Conservation (phyloP, 2,329 filamentous ascomycete genomes). For the Harringtonia lauricola region DNA sequence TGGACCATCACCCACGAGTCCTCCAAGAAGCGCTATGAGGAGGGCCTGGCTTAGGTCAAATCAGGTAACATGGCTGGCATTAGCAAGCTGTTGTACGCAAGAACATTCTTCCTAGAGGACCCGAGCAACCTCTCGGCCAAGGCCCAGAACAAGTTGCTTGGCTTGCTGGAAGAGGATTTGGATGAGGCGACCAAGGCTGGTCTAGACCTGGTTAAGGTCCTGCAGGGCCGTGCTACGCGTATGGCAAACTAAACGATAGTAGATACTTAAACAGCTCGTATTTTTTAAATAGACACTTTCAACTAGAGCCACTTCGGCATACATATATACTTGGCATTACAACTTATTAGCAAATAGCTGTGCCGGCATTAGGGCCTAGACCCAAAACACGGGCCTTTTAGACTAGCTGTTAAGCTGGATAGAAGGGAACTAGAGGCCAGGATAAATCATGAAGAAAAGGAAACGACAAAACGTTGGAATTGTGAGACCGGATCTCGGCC, state of each 20-base stretch:
- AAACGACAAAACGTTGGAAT: too few relatives aligned
- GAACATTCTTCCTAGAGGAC: slow-evolving; percentile 37
- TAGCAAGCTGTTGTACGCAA: slow-evolving; percentile 37
- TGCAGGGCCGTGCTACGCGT: background rate
- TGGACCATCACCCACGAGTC: slow-evolving; percentile 43
- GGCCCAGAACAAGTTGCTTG: slow-evolving; percentile 4
- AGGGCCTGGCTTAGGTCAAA: slow-evolving; percentile 32
- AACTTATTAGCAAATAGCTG: too few relatives aligned
- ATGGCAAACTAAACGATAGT: background rate
- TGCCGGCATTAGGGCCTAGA: too few relatives aligned
- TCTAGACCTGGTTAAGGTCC: background rate
- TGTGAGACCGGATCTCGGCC: too few relatives aligned
- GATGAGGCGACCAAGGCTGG: slow-evolving; percentile 10
- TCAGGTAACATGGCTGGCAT: slow-evolving; percentile 22
- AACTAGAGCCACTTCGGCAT: background rate
- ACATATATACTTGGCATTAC: background rate
- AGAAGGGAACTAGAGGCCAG: too few relatives aligned
- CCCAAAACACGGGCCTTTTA: too few relatives aligned
- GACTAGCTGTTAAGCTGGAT: too few relatives aligned
- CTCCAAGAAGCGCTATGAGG: slow-evolving; percentile 32
- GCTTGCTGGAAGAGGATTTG: slow-evolving; percentile 11
- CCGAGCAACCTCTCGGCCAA: slow-evolving; percentile 18
- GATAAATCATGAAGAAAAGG: too few relatives aligned
- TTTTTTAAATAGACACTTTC: background rate
- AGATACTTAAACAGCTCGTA: background rate